Evolutionary conservation across 441 rosid species (phyloP).

Genomic region (Populus hybrid): DNA sequence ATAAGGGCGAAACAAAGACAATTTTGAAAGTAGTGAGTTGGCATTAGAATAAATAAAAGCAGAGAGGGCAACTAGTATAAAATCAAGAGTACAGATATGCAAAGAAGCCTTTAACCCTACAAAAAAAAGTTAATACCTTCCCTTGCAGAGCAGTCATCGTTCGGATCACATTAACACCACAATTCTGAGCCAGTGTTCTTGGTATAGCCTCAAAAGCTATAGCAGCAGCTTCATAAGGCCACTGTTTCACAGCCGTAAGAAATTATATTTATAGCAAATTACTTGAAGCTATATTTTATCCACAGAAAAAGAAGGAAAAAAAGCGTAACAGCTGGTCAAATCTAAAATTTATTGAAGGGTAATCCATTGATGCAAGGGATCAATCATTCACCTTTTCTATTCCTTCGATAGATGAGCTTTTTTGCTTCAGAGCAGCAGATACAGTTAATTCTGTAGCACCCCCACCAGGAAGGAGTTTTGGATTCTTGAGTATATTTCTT

Average conservation of each 20-base stretch:
- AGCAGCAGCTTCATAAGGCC: constrained; percentile 98
- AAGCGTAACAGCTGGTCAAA: background rate
- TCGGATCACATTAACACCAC: constrained; percentile 91
- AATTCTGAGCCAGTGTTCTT: constrained; percentile 87
- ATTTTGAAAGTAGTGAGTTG: too few species aligned
- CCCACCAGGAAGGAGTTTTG: constrained; percentile 91
- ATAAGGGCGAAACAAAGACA: too few species aligned
- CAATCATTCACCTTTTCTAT: constrained; percentile 66
- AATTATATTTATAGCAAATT: too few species aligned
- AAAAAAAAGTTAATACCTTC: constrained; percentile 40
- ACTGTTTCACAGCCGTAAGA: constrained; percentile 37
- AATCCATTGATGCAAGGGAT: background rate
- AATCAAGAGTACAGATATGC: too few species aligned
- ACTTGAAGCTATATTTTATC: background rate
- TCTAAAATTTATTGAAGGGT: background rate
- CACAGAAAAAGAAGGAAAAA: background rate
- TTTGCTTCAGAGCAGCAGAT: constrained; percentile 83
- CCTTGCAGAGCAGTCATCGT: constrained; percentile 94
- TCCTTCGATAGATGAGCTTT: constrained; percentile 87
- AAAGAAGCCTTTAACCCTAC: too few species aligned
- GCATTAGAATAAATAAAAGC: too few species aligned
- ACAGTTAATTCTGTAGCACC: constrained; percentile 89
- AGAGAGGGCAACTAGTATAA: background rate
- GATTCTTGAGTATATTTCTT: constrained; percentile 91
- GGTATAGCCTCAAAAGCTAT: constrained; percentile 95